phyloP scores from a whole-genome alignment of 2,329 filamentous ascomycete genomes.

The Domatiomyces globalis region DNA sequence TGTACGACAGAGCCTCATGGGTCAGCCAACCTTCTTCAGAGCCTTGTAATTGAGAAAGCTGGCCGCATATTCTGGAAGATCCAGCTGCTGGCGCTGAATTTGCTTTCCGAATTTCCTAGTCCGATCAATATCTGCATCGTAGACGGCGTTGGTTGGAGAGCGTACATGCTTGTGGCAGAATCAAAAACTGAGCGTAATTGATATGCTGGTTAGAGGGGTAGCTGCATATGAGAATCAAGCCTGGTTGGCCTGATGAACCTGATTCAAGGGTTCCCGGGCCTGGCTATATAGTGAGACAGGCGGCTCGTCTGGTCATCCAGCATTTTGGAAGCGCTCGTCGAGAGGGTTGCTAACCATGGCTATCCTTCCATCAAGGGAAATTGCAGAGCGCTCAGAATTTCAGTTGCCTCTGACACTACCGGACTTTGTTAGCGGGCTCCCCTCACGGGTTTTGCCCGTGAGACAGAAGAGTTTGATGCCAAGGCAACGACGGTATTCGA shows the following conservation, averaged over 20 bases:
- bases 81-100: slow-evolving; percentile 96
- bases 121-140: slow-evolving; percentile 4
- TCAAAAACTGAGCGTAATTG: background rate
- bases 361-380: background rate
- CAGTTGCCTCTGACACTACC: background rate
- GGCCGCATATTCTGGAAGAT: slow-evolving; percentile 96
- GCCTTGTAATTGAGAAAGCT: slow-evolving; percentile 99
- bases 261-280: background rate
- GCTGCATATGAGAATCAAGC: background rate
- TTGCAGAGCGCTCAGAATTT: background rate
- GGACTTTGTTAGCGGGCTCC: background rate
- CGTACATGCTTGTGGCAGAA: slow-evolving; percentile 15
- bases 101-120: slow-evolving; percentile 98
- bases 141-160: slow-evolving; percentile 2
- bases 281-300: background rate
- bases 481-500: background rate
- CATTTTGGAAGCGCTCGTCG: background rate
- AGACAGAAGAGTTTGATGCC: background rate
- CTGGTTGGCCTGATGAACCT: background rate
- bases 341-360: background rate
- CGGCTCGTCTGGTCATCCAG: background rate
- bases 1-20: slow-evolving; percentile 4
- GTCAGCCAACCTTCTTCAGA: slow-evolving; percentile 69
- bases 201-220: background rate
- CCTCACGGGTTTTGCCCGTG: background rate